A percentile compares a stretch with the other conserved stretches of the same genome.
These are phyloP conservation scores for Botrytis hyacinthi DNA, from an alignment of 2,329 filamentous ascomycete genomes.

Conservation along the genomic window DNA sequence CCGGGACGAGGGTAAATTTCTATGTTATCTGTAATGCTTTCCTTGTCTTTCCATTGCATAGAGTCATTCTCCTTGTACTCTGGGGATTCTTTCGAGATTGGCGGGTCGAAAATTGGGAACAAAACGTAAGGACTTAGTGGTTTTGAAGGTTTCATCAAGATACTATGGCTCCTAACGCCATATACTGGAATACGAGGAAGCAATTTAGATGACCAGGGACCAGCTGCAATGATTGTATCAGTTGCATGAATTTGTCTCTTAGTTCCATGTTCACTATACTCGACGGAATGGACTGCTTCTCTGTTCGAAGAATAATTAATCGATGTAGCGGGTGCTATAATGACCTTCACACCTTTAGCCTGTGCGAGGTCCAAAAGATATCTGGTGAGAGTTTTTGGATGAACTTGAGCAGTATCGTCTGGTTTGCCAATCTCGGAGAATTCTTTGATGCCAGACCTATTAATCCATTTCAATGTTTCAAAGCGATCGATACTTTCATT, in stretches of 20 bases:
- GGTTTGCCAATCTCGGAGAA: constrained; percentile 5
- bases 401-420: constrained; percentile 1
- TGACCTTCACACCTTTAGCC: neutral
- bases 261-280: neutral
- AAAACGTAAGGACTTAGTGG: neutral
- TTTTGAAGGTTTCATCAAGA: neutral
- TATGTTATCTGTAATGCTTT: neutral
- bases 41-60: neutral
- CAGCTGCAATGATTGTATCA: neutral
- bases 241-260: neutral
- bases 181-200: neutral
- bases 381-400: neutral
- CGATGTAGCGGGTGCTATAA: neutral
- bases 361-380: neutral
- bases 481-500: neutral
- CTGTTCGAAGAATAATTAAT: neutral
- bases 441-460: neutral
- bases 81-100: neutral
- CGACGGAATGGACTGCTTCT: neutral
- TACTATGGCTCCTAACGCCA: constrained; percentile 13
- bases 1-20: constrained; percentile 7
- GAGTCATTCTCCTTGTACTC: neutral
- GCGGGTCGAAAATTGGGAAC: neutral
- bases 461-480: neutral
- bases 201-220: constrained; percentile 10